Evolutionary conservation across 345 rosid species (phyloP).

Genomic region (Populus tremula): DNA sequence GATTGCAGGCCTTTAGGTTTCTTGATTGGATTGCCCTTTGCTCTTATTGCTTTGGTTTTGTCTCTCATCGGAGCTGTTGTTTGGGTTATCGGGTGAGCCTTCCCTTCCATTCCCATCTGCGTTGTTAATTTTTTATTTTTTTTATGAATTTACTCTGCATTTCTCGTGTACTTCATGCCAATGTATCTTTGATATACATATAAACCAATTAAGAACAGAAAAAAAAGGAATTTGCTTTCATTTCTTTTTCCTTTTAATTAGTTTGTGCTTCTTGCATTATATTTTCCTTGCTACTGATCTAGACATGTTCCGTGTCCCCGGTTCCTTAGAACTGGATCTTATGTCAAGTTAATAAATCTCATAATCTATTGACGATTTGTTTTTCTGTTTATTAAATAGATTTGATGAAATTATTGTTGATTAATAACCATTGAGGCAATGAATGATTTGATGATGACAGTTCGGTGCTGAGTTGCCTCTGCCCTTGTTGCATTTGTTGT

Average conservation of each 20-base stretch:
- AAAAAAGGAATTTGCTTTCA: too few relatives aligned
- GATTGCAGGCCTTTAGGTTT: slow-evolving; percentile 40
- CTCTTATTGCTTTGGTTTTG: slow-evolving; percentile 25
- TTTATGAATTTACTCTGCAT: neutral
- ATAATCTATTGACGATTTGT: too few relatives aligned
- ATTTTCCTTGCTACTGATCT: neutral
- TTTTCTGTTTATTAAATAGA: too few relatives aligned
- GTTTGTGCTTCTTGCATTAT: neutral
- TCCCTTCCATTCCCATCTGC: neutral
- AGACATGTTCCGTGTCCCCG: neutral
- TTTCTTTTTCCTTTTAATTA: too few relatives aligned
- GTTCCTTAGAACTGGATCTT: neutral
- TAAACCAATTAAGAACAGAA: neutral
- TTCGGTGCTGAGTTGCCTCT: slow-evolving; percentile 67
- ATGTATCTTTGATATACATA: neutral
- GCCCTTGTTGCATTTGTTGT: slow-evolving; percentile 76
- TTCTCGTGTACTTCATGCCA: neutral
- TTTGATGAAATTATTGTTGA: neutral
- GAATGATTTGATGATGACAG: slow-evolving; percentile 33
- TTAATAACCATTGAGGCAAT: neutral
- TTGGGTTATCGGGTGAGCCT: slow-evolving; percentile 33
- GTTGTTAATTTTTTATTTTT: neutral
- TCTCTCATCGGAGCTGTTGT: slow-evolving; percentile 29
- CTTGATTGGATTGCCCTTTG: slow-evolving; percentile 34
- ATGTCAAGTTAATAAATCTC: neutral